Percentiles rank a stretch among this genome's conserved stretches.
Evolutionary conservation across 192 early-diverging fungal species (phyloP).

Genomic region (Diversispora epigaea): DNA sequence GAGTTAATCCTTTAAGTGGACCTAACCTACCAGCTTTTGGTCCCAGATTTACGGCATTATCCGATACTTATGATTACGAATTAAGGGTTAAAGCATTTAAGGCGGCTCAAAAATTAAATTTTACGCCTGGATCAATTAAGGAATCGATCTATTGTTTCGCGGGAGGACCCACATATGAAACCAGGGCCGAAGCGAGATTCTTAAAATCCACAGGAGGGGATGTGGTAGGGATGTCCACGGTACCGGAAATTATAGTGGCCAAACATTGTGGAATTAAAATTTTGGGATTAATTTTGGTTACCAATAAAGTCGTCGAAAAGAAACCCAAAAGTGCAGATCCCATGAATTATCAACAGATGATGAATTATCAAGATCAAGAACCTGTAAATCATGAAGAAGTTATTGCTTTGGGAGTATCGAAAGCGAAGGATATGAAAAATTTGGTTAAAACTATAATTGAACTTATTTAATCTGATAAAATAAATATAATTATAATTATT

Average conservation of each 20-base stretch:
- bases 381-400: too few relatives aligned
- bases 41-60: constrained; percentile 82
- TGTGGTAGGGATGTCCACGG: constrained; percentile 85
- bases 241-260: constrained; percentile 87
- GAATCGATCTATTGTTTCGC: constrained; percentile 85
- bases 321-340: constrained; percentile 47
- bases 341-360: neutral
- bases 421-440: too few relatives aligned
- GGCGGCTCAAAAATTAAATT: constrained; percentile 52
- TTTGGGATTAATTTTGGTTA: constrained; percentile 77
- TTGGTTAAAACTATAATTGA: too few relatives aligned
- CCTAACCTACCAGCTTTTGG: constrained; percentile 81
- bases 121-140: constrained; percentile 53
- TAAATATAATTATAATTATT: too few relatives aligned
- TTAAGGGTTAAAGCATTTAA: constrained; percentile 72
- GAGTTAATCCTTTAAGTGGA: constrained; percentile 80
- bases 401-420: too few relatives aligned
- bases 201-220: constrained; percentile 72
- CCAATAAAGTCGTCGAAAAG: constrained; percentile 61
- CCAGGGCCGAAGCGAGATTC: constrained; percentile 76
- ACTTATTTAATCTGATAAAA: too few relatives aligned
- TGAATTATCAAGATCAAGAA: too few relatives aligned
- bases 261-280: constrained; percentile 80
- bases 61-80: constrained; percentile 79
- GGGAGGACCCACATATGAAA: constrained; percentile 91